phyloP scores from a whole-genome alignment of 495 filamentous ascomycete genomes.

The Penicillium verhagenii region DNA sequence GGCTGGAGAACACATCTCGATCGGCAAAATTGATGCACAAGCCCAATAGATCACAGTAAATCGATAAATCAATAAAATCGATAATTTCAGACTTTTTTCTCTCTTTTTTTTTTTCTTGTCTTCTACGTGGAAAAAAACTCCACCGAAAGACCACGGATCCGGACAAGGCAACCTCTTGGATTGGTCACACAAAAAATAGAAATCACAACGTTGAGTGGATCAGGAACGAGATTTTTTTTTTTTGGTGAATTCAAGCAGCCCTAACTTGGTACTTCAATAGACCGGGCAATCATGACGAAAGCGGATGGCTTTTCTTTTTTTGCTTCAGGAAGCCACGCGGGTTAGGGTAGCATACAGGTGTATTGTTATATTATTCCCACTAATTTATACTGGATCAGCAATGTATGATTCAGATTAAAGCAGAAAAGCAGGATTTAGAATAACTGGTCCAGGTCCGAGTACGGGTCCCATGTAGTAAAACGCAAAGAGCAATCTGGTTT shows the following conservation, averaged over 20 bases:
- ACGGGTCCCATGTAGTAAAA: neutral
- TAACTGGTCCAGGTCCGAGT: no score
- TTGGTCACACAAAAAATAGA: neutral
- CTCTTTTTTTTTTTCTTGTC: no score
- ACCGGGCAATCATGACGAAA: slow-evolving; percentile 20
- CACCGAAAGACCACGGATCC: neutral
- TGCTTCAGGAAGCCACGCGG: no score
- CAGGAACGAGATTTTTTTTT: neutral
- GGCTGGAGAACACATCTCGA: neutral
- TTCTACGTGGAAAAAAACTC: neutral
- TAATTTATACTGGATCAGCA: slow-evolving; percentile 2
- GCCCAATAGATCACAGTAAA: no score
- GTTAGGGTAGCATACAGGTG: neutral
- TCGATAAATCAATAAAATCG: no score
- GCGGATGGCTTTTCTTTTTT: no score
- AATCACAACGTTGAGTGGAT: neutral
- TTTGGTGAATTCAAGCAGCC: no score
- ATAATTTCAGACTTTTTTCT: no score
- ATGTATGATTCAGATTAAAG: neutral
- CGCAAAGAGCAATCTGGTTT: no score
- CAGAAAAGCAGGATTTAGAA: no score
- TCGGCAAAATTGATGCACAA: neutral
- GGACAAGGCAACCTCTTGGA: neutral
- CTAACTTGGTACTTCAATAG: neutral
- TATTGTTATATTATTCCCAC: no score